These are phyloP conservation scores for Dissoconium aciculare DNA, from an alignment of 2,329 filamentous ascomycete species.

Conservation along the genomic window DNA sequence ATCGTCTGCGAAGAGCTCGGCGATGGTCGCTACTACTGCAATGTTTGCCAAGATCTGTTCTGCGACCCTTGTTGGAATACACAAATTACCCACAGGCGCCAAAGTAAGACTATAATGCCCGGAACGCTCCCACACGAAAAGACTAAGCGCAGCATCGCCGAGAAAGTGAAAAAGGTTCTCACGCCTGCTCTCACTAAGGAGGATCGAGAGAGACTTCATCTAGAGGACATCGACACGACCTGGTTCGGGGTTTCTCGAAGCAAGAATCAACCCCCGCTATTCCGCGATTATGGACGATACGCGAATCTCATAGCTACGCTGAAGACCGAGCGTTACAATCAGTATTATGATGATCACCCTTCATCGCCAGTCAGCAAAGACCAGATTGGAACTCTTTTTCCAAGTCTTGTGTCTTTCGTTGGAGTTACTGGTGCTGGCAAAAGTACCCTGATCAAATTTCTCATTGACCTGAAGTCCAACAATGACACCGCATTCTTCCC, in stretches of 20 bases:
- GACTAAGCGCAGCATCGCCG: conserved; percentile 4
- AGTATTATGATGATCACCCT: no score
- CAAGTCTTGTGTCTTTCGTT: conserved; percentile 5
- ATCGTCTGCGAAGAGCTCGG: no score
- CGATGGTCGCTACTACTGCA: no score
- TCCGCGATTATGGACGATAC: conserved; percentile 29
- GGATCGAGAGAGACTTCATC: conserved; percentile 10
- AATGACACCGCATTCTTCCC: conserved; percentile 4
- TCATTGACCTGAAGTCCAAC: conserved; percentile 24
- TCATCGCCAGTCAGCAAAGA: no score
- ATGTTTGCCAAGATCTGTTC: conserved; percentile 4
- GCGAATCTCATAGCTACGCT: conserved; percentile 25
- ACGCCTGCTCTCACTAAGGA: conserved; percentile 3
- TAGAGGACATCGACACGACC: conserved; percentile 17
- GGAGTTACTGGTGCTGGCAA: conserved; percentile 27
- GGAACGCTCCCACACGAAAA: conserved; percentile 3
- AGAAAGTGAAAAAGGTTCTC: conserved; percentile 5
- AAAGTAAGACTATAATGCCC: no score
- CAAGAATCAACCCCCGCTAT: conserved; percentile 12
- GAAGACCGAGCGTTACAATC: no score
- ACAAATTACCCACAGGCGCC: conserved; percentile 2
- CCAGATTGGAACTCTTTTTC: conserved; percentile 2
- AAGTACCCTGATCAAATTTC: conserved; percentile 32
- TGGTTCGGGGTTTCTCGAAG: conserved; percentile 22
- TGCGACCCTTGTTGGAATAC: conserved; percentile 3